Evolutionary conservation across 352 stramenopile species (phyloP).

Genomic region (Pythium scleroteichum): DNA sequence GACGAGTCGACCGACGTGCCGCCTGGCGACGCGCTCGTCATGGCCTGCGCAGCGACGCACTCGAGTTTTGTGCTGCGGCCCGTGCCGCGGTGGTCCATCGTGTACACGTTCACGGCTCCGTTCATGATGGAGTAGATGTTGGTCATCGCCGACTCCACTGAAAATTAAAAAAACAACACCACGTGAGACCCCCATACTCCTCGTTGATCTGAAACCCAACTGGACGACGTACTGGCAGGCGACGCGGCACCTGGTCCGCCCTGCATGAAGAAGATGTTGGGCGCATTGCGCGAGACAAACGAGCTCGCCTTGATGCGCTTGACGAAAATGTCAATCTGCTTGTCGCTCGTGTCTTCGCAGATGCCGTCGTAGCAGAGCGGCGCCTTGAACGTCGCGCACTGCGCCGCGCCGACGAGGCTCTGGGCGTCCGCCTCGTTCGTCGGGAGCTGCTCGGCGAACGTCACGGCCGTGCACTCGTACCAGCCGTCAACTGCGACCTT

Average conservation of each 20-base stretch:
- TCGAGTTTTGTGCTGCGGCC: slow-evolving; percentile 43
- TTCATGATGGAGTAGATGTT: slow-evolving; percentile 34
- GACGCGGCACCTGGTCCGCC: slow-evolving; percentile 19
- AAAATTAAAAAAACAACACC: background rate
- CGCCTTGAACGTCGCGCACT: slow-evolving; percentile 42
- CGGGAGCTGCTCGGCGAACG: slow-evolving; percentile 20
- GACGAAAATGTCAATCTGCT: slow-evolving; percentile 48
- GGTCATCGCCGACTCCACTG: slow-evolving; percentile 34
- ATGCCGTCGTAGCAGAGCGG: slow-evolving; percentile 44
- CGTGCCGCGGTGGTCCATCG: slow-evolving; percentile 55
- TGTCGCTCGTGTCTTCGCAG: slow-evolving; percentile 30
- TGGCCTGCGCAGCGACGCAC: slow-evolving; percentile 41
- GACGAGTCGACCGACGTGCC: slow-evolving; percentile 21
- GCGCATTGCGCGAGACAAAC: background rate
- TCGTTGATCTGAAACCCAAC: too few species aligned
- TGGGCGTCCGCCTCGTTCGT: slow-evolving; percentile 2
- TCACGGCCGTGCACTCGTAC: slow-evolving; percentile 39
- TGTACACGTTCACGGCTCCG: slow-evolving; percentile 49
- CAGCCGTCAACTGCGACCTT: slow-evolving; percentile 36
- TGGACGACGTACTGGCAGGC: slow-evolving; percentile 17
- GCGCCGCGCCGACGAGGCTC: slow-evolving; percentile 9
- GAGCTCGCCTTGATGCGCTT: slow-evolving; percentile 28
- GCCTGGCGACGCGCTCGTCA: slow-evolving; percentile 13
- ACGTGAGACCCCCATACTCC: background rate
- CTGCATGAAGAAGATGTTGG: slow-evolving; percentile 26